Conservation (phyloP, 1,284 basidiomycete species). For the Rugosomyces carneus region DNA sequence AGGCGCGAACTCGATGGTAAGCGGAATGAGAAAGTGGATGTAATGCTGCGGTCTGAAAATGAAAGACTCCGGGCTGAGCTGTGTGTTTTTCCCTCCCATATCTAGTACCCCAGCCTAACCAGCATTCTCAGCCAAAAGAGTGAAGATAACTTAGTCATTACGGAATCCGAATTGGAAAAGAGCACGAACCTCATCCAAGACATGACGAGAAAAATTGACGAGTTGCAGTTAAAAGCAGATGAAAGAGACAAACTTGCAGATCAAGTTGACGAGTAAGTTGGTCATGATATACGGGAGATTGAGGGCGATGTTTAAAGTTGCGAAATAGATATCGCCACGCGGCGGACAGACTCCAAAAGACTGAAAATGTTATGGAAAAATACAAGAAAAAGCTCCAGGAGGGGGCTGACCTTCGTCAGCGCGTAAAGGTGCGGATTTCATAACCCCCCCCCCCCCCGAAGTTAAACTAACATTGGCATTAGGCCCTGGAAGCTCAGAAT, state of each 20-base stretch:
- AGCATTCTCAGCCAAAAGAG: slow-evolving; percentile 69
- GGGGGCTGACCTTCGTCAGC: slow-evolving; percentile 79
- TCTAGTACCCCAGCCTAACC: not conserved
- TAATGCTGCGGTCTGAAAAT: slow-evolving; percentile 69
- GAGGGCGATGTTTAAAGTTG: slow-evolving; percentile 3
- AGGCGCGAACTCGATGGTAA: slow-evolving; percentile 52
- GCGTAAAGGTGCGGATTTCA: slow-evolving; percentile 61
- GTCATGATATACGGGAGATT: not conserved
- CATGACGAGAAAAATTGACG: slow-evolving; percentile 73
- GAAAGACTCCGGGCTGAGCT: slow-evolving; percentile 74
- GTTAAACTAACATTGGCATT: not conserved
- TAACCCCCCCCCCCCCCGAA: too few relatives aligned
- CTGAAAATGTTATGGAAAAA: slow-evolving; percentile 97
- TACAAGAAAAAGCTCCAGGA: slow-evolving; percentile 99
- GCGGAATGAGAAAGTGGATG: slow-evolving; percentile 64
- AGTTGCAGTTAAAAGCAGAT: slow-evolving; percentile 75
- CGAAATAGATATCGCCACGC: slow-evolving; percentile 76
- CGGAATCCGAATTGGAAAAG: slow-evolving; percentile 77
- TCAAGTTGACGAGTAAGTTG: slow-evolving; percentile 84
- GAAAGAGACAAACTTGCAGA: slow-evolving; percentile 81
- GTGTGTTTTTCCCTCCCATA: slow-evolving; percentile 42
- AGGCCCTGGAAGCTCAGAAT: slow-evolving; percentile 91
- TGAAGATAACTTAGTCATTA: slow-evolving; percentile 78
- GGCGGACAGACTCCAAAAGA: slow-evolving; percentile 87
- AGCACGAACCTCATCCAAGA: slow-evolving; percentile 65